Percentiles rank a stretch among this genome's conserved stretches.
These are phyloP conservation scores for Phaffia rhodozyma DNA, from an alignment of 1,284 basidiomycete genomes.

Conservation along the genomic window DNA sequence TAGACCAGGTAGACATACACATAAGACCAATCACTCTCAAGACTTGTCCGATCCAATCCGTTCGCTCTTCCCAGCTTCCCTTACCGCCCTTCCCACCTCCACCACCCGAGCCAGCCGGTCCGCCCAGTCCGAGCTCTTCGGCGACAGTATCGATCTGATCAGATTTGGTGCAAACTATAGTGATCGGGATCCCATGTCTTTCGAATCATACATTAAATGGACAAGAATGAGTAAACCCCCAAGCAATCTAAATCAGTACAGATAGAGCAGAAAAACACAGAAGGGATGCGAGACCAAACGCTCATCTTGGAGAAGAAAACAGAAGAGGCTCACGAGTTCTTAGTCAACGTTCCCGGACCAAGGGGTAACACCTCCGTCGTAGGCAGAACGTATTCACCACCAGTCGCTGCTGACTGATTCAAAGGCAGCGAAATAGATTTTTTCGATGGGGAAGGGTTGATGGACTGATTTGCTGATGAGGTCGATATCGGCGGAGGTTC, in stretches of 20 bases:
- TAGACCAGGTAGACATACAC: slow-evolving; percentile 46
- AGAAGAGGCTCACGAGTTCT: slow-evolving; percentile 42
- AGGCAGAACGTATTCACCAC: slow-evolving; percentile 38
- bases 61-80: slow-evolving; percentile 87
- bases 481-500: slow-evolving; percentile 50
- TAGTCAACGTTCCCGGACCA: slow-evolving; percentile 63
- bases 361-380: slow-evolving; percentile 53
- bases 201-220: slow-evolving; percentile 14
- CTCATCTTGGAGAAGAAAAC: not conserved
- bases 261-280: not conserved
- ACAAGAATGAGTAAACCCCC: not conserved
- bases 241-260: not conserved
- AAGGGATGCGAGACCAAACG: not conserved
- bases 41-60: slow-evolving; percentile 89
- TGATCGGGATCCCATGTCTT: slow-evolving; percentile 65
- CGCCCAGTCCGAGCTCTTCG: slow-evolving; percentile 47
- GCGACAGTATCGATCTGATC: slow-evolving; percentile 69
- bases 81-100: slow-evolving; percentile 64
- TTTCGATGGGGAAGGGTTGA: slow-evolving; percentile 22
- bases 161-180: slow-evolving; percentile 83
- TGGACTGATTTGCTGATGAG: slow-evolving; percentile 30
- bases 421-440: not conserved
- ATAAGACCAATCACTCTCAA: slow-evolving; percentile 81
- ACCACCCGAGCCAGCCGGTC: slow-evolving; percentile 54
- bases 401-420: not conserved